A percentile compares a stretch with the other conserved stretches of the same genome.
Evolutionary conservation across 495 filamentous ascomycete species (phyloP).

Genomic region (Aspergillus mulundensis): DNA sequence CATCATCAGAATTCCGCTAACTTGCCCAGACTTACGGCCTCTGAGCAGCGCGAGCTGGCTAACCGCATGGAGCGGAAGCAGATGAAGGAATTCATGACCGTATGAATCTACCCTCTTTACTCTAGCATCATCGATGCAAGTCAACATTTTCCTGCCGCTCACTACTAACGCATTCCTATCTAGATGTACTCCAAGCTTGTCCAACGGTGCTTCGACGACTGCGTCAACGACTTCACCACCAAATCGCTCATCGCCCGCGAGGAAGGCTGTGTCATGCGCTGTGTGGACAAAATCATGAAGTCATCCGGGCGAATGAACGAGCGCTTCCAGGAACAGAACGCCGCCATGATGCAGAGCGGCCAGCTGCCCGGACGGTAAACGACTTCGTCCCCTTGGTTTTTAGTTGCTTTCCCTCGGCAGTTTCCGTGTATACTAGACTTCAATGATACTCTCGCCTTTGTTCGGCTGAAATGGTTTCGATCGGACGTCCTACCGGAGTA

Average conservation of each 20-base stretch:
- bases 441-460: conserved; percentile 17
- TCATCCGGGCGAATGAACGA: conserved; percentile 81
- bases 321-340: conserved; percentile 92
- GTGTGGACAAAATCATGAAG: conserved; percentile 93
- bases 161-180: neutral
- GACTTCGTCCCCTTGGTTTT: conserved; percentile 6
- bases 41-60: conserved; percentile 90
- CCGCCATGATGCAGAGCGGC: conserved; percentile 74
- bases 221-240: conserved; percentile 97
- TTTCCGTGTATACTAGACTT: conserved; percentile 21
- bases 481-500: neutral
- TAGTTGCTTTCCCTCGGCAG: conserved; percentile 13
- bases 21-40: conserved; percentile 56
- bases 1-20: conserved; percentile 9
- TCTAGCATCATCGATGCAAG: neutral
- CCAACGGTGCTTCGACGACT: conserved; percentile 92
- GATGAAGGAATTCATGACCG: conserved; percentile 97
- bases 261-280: conserved; percentile 84
- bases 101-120: conserved; percentile 32
- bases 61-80: conserved; percentile 91
- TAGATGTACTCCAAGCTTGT: conserved; percentile 98
- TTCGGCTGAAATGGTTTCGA: conserved; percentile 8
- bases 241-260: conserved; percentile 85
- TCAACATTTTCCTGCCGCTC: neutral
- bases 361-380: conserved; percentile 44